A percentile compares a stretch with the other conserved stretches of the same genome.
Evolutionary conservation across 2,329 filamentous ascomycete genomes (phyloP).

Genomic region (Ceratocystis albifundus): DNA sequence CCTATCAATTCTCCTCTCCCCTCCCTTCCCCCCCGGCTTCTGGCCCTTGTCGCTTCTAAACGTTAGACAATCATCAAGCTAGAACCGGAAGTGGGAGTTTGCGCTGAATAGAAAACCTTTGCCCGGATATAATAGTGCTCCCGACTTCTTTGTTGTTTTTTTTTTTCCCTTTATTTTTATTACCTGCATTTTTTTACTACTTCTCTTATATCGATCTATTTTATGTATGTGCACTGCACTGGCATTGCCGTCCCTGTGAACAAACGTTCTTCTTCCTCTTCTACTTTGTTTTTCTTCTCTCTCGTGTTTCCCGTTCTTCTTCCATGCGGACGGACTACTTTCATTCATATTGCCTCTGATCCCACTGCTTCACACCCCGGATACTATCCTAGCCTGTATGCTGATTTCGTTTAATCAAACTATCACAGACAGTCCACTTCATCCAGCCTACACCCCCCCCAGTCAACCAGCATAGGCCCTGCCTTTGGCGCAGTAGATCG

Average conservation of each 20-base stretch:
- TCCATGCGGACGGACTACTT: neutral
- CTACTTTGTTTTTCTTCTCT: neutral
- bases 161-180: neutral
- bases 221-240: neutral
- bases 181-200: neutral
- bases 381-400: neutral
- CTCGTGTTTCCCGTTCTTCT: neutral
- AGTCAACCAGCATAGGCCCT: constrained; percentile 2
- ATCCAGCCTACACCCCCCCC: neutral
- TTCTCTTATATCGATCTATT: neutral
- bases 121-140: constrained; percentile 6
- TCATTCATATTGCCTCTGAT: neutral
- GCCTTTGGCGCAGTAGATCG: constrained; percentile 8
- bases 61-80: constrained; percentile 1
- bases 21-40: neutral
- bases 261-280: neutral
- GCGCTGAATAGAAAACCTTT: neutral
- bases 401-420: constrained; percentile 10
- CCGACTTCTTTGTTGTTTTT: neutral
- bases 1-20: neutral
- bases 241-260: too few species aligned
- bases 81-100: constrained; percentile 10
- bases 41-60: neutral
- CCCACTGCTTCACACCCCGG: neutral
- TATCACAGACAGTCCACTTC: constrained; percentile 3